Percentiles rank a stretch among this genome's conserved stretches.
Conservation (phyloP, 140 eudicot species). For the Stevia rebaudiana region DNA sequence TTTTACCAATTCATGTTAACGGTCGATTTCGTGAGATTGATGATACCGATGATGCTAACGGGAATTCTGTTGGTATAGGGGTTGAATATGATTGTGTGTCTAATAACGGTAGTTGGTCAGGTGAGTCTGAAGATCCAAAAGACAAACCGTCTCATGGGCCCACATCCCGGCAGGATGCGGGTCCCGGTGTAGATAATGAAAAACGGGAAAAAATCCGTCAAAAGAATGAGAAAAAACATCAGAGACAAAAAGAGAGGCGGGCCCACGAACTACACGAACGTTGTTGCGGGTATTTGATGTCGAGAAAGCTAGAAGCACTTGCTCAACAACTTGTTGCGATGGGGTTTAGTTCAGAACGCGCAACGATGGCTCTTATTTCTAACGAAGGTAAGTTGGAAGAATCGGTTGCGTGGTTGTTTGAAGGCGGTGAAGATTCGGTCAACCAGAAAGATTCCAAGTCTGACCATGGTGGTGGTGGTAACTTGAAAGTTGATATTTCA, state of each 20-base stretch:
- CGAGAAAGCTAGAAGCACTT: slow-evolving; percentile 49
- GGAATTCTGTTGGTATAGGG: slow-evolving; percentile 34
- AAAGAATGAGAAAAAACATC: slow-evolving; percentile 57
- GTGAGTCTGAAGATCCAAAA: slow-evolving; percentile 54
- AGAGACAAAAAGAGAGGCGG: slow-evolving; percentile 54
- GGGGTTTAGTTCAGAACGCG: slow-evolving; percentile 56
- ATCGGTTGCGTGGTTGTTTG: slow-evolving; percentile 55
- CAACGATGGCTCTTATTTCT: slow-evolving; percentile 45
- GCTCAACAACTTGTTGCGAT: slow-evolving; percentile 53
- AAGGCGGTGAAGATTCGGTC: slow-evolving; percentile 22
- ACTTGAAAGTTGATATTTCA: slow-evolving; percentile 41
- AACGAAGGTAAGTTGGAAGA: slow-evolving; percentile 51
- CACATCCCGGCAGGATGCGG: slow-evolving; percentile 29
- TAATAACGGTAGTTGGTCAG: slow-evolving; percentile 52
- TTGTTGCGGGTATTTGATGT: slow-evolving; percentile 46
- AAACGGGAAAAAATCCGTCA: slow-evolving; percentile 59
- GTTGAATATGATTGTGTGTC: slow-evolving; percentile 42
- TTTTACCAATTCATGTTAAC: slow-evolving; percentile 24
- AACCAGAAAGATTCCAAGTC: slow-evolving; percentile 1
- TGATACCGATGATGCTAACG: slow-evolving; percentile 43
- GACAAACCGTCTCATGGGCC: slow-evolving; percentile 28
- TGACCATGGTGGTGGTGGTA: slow-evolving; percentile 12
- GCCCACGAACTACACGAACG: slow-evolving; percentile 55
- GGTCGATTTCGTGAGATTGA: slow-evolving; percentile 43
- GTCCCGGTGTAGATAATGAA: slow-evolving; percentile 42